These are phyloP conservation scores for Candida gigantensis DNA, from an alignment of 1,139 yeast genomes.

Conservation along the genomic window DNA sequence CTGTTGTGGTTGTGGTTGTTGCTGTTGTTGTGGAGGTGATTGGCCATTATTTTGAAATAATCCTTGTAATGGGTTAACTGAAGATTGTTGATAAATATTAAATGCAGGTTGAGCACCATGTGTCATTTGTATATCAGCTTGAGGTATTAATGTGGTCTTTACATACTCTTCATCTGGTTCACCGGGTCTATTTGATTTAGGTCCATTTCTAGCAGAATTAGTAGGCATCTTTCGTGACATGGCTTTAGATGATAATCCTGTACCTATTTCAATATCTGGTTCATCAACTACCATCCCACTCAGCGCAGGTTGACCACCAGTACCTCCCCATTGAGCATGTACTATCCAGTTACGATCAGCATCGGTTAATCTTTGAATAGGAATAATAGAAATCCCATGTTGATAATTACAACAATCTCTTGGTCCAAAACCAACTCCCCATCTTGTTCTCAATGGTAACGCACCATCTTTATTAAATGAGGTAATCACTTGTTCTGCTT, in stretches of 20 bases:
- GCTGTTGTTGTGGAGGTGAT: conserved; percentile 8
- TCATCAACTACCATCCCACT: conserved; percentile 89
- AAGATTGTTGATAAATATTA: conserved; percentile 34
- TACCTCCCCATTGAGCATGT: conserved; percentile 95
- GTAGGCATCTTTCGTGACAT: conserved; percentile 88
- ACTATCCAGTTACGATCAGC: conserved; percentile 91
- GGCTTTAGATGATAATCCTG: conserved; percentile 91
- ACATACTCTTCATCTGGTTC: conserved; percentile 53
- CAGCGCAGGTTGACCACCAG: conserved; percentile 83
- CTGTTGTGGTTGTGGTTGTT: conserved; percentile 17
- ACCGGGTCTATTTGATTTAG: conserved; percentile 72
- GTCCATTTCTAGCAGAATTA: conserved; percentile 83
- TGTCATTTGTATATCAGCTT: conserved; percentile 20
- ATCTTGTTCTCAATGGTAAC: conserved; percentile 75
- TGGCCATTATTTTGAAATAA: conserved; percentile 34
- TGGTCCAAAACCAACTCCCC: conserved; percentile 99
- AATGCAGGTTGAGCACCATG: conserved; percentile 40
- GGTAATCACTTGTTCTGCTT: conserved; percentile 79
- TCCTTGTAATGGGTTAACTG: conserved; percentile 55
- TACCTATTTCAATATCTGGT: conserved; percentile 95
- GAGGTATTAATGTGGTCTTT: conserved; percentile 36
- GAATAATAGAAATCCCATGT: conserved; percentile 85
- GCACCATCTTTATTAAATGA: conserved; percentile 51
- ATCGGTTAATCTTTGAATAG: conserved; percentile 83
- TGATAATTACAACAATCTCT: conserved; percentile 97